Evolutionary conservation across 345 rosid species (phyloP).

Genomic region (Citropsis articulata): DNA sequence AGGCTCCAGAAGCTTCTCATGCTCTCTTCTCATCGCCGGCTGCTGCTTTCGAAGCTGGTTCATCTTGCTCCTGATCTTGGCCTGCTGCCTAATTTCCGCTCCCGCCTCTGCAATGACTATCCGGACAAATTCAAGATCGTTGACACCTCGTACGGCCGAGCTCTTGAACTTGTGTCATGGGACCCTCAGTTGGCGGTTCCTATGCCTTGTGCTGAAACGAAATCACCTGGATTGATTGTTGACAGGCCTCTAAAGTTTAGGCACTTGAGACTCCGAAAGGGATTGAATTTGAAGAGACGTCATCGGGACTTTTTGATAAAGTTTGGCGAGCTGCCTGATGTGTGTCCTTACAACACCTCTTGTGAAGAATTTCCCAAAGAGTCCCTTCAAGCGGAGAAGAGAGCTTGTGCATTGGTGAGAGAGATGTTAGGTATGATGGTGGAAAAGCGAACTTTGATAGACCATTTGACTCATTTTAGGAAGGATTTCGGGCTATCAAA

Average conservation of each 20-base stretch:
- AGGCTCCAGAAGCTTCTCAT: constrained; percentile 88
- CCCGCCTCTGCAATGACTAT: constrained; percentile 77
- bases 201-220: constrained; percentile 33
- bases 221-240: constrained; percentile 51
- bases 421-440: constrained; percentile 70
- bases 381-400: constrained; percentile 76
- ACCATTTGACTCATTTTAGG: constrained; percentile 87
- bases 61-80: constrained; percentile 90
- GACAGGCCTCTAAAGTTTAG: constrained; percentile 86
- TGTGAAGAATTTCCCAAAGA: constrained; percentile 42
- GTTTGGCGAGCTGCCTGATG: constrained; percentile 57
- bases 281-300: constrained; percentile 66
- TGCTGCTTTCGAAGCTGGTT: constrained; percentile 76
- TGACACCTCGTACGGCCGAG: constrained; percentile 78
- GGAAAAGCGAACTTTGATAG: constrained; percentile 73
- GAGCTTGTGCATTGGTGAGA: constrained; percentile 71
- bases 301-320: constrained; percentile 60
- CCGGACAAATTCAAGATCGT: constrained; percentile 71
- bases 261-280: constrained; percentile 68
- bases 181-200: constrained; percentile 54
- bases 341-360: constrained; percentile 63
- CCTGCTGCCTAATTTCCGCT: constrained; percentile 80
- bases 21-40: constrained; percentile 70
- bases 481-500: constrained; percentile 73
- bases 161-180: constrained; percentile 85